Evolutionary conservation across 495 filamentous ascomycete species (phyloP).

Genomic region (Penicillium atrosanguineum): DNA sequence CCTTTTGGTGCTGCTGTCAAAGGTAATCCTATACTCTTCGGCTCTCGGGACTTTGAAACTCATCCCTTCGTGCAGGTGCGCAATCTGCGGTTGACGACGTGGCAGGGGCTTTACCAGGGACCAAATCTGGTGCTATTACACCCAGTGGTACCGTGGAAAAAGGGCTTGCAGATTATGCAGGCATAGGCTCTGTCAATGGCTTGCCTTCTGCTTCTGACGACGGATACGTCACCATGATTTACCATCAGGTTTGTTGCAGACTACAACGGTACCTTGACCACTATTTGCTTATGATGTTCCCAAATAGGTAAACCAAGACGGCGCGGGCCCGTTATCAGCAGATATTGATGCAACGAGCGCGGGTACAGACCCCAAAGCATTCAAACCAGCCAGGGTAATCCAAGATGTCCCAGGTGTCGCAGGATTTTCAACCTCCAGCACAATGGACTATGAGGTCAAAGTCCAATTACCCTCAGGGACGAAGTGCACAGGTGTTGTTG

Average conservation of each 20-base stretch:
- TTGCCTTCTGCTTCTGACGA: conserved; percentile 54
- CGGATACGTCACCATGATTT: conserved; percentile 44
- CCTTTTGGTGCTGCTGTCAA: conserved; percentile 9
- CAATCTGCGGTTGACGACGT: conserved; percentile 15
- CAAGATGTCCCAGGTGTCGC: conserved; percentile 54
- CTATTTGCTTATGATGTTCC: background rate
- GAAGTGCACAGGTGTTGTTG: conserved; percentile 55
- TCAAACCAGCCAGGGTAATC: conserved; percentile 52
- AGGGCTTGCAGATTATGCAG: conserved; percentile 40
- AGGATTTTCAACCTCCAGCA: conserved; percentile 11
- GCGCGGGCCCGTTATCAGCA: conserved; percentile 34
- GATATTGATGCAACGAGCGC: conserved; percentile 48
- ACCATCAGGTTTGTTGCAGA: conserved; percentile 24
- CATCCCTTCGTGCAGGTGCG: background rate
- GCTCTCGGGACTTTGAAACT: background rate
- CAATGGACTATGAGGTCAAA: conserved; percentile 28
- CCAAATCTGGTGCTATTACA: conserved; percentile 18
- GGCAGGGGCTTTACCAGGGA: background rate
- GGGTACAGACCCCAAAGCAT: conserved; percentile 51
- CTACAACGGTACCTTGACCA: background rate
- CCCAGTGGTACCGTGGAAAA: conserved; percentile 35
- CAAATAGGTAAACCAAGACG: conserved; percentile 38
- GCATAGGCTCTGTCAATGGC: conserved; percentile 39
- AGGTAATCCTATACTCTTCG: background rate
- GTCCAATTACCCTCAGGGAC: conserved; percentile 61